phyloP scores from a whole-genome alignment of 1,284 basidiomycete species.

The Albatrellus sp. region DNA sequence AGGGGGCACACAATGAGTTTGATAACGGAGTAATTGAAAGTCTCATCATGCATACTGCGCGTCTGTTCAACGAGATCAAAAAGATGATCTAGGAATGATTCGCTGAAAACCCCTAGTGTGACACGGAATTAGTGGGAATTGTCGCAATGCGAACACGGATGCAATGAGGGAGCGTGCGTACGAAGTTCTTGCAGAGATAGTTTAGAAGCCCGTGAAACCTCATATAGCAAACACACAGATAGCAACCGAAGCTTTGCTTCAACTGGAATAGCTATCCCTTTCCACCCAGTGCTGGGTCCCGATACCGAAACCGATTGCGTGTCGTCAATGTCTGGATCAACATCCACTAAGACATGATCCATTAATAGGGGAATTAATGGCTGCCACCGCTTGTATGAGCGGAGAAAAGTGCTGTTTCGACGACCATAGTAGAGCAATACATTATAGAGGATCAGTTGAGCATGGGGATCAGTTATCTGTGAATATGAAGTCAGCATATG shows the following conservation, averaged over 20 bases:
- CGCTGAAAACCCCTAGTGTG: conserved; percentile 71
- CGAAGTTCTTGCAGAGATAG: conserved; percentile 64
- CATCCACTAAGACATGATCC: conserved; percentile 62
- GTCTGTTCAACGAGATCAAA: conserved; percentile 95
- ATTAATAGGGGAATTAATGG: conserved; percentile 73
- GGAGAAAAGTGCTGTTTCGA: conserved; percentile 56
- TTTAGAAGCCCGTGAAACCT: conserved; percentile 84
- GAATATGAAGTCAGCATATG: background rate
- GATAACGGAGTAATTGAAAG: conserved; percentile 89
- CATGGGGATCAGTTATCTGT: conserved; percentile 82
- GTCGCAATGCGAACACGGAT: background rate
- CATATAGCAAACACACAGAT: conserved; percentile 72
- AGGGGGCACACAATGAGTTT: conserved; percentile 66
- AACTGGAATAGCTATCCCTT: conserved; percentile 48
- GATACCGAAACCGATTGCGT: conserved; percentile 28
- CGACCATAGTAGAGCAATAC: conserved; percentile 70
- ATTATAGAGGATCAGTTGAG: conserved; percentile 71
- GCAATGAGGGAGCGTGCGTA: conserved; percentile 24
- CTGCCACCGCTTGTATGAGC: conserved; percentile 72
- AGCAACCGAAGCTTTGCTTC: conserved; percentile 69
- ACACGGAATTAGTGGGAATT: conserved; percentile 3
- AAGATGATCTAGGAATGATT: conserved; percentile 78
- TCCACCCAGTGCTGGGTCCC: conserved; percentile 24
- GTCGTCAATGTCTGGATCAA: conserved; percentile 57
- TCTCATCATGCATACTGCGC: conserved; percentile 77